Conservation (phyloP, 1,284 basidiomycete species). For the Rhizoctonia solani region DNA sequence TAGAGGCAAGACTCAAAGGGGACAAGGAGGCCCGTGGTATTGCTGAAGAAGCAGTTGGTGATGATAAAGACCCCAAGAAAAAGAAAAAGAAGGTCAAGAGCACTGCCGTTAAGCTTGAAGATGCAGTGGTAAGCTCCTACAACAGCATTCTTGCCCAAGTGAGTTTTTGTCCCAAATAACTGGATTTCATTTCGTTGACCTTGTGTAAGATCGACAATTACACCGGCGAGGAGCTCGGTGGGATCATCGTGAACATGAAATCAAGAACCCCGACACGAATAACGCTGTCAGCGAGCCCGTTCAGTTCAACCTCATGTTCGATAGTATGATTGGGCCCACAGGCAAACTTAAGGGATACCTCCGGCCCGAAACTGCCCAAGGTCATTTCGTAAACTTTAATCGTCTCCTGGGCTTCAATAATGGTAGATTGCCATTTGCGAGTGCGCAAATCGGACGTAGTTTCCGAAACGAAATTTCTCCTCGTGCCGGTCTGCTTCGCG, state of each 20-base stretch:
- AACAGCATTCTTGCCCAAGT: slow-evolving; percentile 85
- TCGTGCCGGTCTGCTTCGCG: slow-evolving; percentile 91
- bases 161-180: slow-evolving; percentile 42
- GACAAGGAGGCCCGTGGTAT: slow-evolving; percentile 89
- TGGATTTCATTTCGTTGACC: neutral
- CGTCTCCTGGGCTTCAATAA: slow-evolving; percentile 98
- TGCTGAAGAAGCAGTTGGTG: slow-evolving; percentile 54
- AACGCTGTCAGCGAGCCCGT: slow-evolving; percentile 93
- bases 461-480: slow-evolving; percentile 99
- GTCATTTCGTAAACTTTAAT: slow-evolving; percentile 99
- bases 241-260: slow-evolving; percentile 83
- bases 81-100: slow-evolving; percentile 82
- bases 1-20: slow-evolving; percentile 87
- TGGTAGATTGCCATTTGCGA: slow-evolving; percentile 93
- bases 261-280: slow-evolving; percentile 89
- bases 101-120: slow-evolving; percentile 77
- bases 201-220: slow-evolving; percentile 87
- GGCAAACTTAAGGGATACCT: slow-evolving; percentile 98
- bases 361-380: slow-evolving; percentile 97
- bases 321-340: slow-evolving; percentile 95
- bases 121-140: slow-evolving; percentile 78
- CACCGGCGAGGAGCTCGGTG: slow-evolving; percentile 85
- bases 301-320: slow-evolving; percentile 99
- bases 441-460: slow-evolving; percentile 93
- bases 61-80: slow-evolving; percentile 67